Evolutionary conservation across 1,139 yeast species (phyloP).

Genomic region (Zygoascus sp.): DNA sequence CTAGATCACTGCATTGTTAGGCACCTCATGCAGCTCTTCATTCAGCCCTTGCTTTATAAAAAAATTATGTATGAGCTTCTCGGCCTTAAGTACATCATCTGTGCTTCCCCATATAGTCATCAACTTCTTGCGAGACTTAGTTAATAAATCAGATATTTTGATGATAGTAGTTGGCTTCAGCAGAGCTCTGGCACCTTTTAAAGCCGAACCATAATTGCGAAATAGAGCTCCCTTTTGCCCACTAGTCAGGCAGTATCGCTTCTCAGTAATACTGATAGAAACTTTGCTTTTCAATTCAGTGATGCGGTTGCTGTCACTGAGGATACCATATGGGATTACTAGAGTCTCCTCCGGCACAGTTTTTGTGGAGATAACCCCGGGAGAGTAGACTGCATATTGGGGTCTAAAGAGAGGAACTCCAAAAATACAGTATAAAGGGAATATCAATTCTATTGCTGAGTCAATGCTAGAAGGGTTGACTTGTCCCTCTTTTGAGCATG

Average conservation of each 20-base stretch:
- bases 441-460: not conserved
- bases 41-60: conserved; percentile 7
- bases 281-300: not conserved
- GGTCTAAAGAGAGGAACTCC: not conserved
- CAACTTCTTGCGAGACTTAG: too few relatives aligned
- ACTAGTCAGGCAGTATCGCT: not conserved
- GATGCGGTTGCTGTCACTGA: not conserved
- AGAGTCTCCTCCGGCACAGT: too few relatives aligned
- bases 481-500: not conserved
- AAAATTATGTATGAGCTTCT: not conserved
- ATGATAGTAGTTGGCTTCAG: conserved; percentile 2
- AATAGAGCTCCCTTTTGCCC: not conserved
- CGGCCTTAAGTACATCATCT: not conserved
- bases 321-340: too few relatives aligned
- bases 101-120: conserved; percentile 2
- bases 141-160: too few relatives aligned
- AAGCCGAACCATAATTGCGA: not conserved
- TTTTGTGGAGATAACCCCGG: too few relatives aligned
- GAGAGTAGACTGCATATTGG: not conserved
- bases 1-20: not conserved
- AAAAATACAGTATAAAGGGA: not conserved
- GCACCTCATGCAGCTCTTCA: not conserved
- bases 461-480: not conserved
- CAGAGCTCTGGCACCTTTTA: not conserved
- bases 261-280: not conserved